Base-by-base conservation (phyloP, 2,329 filamentous ascomycete species). In the Niveomyces coronatus region DNA sequence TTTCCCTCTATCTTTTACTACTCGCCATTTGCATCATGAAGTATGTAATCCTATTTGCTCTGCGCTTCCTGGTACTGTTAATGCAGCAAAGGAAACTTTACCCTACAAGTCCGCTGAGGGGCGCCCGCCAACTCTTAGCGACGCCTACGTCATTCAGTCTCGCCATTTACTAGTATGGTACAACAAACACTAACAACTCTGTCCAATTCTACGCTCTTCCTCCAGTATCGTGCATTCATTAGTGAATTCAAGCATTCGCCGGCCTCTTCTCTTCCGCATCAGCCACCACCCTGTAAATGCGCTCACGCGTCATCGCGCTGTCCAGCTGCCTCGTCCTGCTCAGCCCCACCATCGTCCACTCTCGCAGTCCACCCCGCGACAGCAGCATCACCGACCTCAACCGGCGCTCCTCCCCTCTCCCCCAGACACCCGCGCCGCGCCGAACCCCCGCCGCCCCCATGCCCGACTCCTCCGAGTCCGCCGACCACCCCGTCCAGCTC, bases 401-500 rank as follows among this genome's bases (percentile, higher is more conserved):
- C 7, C 45, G 45, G 36, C 47, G 28, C 48, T 53, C 26, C 54
- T 50, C 42, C 57, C 40, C 46, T 48, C 33, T 37, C 6, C 9
- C 11, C 8, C 29, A 10, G 13, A 13, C 9, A 26, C 7, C 3
- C 22, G 18, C 9, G 9, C 9, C 10, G 10, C 31, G 8, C 3
- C 37, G 4, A 16, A 22, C 20, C 20, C 9, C 27, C 45, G 16
- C 42, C 31, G 18, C 30, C 42, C 9, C 40, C 45, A 38, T 45
- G 37, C 24, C 31, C 31, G 36, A 13, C 47, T 28, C 40, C 33
- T 43, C 37, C 40, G 32, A 39, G n/a, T n/a, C n/a, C 24, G 35
- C 29, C 15, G 43, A 45, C 5, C 53, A 52, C 32, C 47, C 54
- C 23, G 45, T 56, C 39, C 63, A 53, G 53, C 66, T 66, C 34